Evolutionary conservation across 345 rosid genomes (phyloP).

Genomic region (Rhodamnia argentea): DNA sequence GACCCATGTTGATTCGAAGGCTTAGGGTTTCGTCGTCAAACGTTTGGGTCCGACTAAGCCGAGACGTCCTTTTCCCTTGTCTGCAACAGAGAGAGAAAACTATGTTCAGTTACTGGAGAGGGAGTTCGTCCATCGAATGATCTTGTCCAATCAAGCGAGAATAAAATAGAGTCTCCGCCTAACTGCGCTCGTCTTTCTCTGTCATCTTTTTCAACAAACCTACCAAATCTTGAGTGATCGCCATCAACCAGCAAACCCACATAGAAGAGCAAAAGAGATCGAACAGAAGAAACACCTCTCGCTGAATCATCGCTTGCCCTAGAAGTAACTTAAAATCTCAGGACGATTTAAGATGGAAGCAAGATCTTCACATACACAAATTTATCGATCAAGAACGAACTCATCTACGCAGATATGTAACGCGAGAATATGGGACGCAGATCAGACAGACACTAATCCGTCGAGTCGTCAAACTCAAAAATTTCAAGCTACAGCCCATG

Average conservation of each 20-base stretch:
- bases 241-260: neutral
- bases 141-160: neutral
- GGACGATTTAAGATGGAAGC: neutral
- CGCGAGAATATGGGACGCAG: neutral
- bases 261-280: neutral
- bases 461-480: neutral
- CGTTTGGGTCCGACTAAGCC: neutral
- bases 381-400: neutral
- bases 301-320: neutral
- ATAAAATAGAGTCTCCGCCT: too few relatives aligned
- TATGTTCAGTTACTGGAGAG: neutral
- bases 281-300: neutral
- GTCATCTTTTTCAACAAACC: neutral
- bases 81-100: neutral
- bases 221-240: neutral
- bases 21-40: neutral
- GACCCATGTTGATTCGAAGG: neutral
- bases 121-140: neutral
- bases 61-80: neutral
- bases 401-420: neutral
- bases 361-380: neutral
- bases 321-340: neutral
- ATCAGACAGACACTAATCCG: neutral
- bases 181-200: neutral
- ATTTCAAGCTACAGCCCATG: neutral